phyloP scores from a whole-genome alignment of 257 asterid species.

The Gentiana straminea region DNA sequence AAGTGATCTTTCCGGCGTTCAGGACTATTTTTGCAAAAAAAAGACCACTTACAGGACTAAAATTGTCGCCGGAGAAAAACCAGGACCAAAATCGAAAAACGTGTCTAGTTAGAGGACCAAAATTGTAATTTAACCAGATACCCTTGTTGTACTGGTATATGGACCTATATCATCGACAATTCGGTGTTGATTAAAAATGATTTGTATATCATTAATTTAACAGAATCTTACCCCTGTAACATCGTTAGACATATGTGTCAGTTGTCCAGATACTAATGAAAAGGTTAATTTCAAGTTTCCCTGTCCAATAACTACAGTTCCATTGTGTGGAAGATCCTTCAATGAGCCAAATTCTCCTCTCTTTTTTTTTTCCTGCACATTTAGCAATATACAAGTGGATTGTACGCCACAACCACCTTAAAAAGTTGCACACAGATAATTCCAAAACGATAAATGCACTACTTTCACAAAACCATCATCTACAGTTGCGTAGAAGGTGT shows the following conservation, averaged over 20 bases:
- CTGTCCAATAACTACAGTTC: slow-evolving; percentile 53
- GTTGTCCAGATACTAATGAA: slow-evolving; percentile 72
- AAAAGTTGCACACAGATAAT: slow-evolving; percentile 1
- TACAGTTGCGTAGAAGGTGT: no score
- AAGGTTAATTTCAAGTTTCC: slow-evolving; percentile 65
- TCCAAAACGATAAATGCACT: neutral
- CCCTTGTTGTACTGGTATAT: slow-evolving; percentile 73
- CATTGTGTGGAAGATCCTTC: slow-evolving; percentile 23
- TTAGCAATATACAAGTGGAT: slow-evolving; percentile 57
- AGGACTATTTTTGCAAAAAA: no score
- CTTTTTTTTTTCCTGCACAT: slow-evolving; percentile 21
- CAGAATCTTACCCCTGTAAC: slow-evolving; percentile 47
- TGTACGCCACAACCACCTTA: slow-evolving; percentile 71
- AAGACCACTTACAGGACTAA: no score
- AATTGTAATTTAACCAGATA: no score
- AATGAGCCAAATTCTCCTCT: slow-evolving; percentile 13
- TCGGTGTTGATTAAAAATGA: no score
- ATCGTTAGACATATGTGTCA: slow-evolving; percentile 53
- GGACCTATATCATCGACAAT: slow-evolving; percentile 29
- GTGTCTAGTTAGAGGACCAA: no score
- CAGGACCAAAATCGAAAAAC: no score
- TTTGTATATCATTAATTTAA: neutral
- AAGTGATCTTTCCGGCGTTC: no score
- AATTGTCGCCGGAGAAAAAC: no score
- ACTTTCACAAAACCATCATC: neutral